Evolutionary conservation across 2,329 filamentous ascomycete genomes (phyloP).

Genomic region (Aspergillus neotritici): DNA sequence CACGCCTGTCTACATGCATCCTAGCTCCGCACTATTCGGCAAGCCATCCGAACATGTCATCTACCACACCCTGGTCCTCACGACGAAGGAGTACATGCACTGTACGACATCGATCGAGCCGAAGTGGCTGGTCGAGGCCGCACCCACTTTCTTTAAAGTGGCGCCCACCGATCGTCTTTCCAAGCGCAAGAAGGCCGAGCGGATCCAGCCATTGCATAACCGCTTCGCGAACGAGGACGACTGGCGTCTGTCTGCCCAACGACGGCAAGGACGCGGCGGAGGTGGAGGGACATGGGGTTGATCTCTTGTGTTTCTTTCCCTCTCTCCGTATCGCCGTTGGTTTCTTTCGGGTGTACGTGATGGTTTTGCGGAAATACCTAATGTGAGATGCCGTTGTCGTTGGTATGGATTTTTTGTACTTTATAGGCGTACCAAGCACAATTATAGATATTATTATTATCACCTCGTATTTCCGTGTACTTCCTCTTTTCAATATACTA

Average conservation of each 20-base stretch:
- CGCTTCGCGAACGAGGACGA: slow-evolving; percentile 89
- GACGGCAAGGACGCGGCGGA: slow-evolving; percentile 74
- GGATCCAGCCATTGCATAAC: slow-evolving; percentile 93
- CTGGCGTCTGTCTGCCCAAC: slow-evolving; percentile 87
- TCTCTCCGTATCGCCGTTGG: background rate
- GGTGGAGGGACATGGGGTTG: slow-evolving; percentile 86
- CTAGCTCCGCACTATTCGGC: slow-evolving; percentile 83
- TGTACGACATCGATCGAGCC: slow-evolving; percentile 89
- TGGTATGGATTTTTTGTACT: background rate
- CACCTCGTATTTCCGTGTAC: too few relatives aligned
- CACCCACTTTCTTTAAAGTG: slow-evolving; percentile 99
- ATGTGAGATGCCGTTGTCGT: background rate
- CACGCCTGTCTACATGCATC: slow-evolving; percentile 92
- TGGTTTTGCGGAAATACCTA: slow-evolving; percentile 5
- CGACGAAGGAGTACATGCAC: slow-evolving; percentile 94
- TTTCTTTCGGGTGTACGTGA: slow-evolving; percentile 3
- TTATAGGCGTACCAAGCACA: background rate
- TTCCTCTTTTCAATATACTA: too few relatives aligned
- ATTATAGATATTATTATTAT: background rate
- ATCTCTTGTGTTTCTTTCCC: slow-evolving; percentile 9
- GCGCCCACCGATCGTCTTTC: slow-evolving; percentile 79
- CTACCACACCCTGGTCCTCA: slow-evolving; percentile 60
- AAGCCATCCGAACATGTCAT: slow-evolving; percentile 96
- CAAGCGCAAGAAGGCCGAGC: slow-evolving; percentile 88
- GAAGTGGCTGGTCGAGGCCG: slow-evolving; percentile 87